Evolutionary conservation across 2,329 filamentous ascomycete genomes (phyloP).

Genomic region (Ophiostoma quercus): DNA sequence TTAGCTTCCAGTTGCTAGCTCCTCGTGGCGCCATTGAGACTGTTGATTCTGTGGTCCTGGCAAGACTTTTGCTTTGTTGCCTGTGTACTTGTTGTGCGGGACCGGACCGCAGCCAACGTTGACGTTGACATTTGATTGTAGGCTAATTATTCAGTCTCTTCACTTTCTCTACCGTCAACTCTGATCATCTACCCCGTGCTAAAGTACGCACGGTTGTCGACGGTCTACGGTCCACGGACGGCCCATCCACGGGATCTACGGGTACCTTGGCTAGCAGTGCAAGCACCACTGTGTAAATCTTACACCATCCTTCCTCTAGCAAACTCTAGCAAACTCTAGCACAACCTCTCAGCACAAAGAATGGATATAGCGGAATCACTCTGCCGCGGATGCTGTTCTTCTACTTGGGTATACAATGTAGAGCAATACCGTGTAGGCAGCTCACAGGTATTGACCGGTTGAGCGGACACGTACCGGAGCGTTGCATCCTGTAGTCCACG

Average conservation of each 20-base stretch:
- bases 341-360: background rate
- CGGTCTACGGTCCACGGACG: background rate
- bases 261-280: background rate
- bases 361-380: background rate
- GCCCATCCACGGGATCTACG: conserved; percentile 4
- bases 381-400: background rate
- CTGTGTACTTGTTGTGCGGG: background rate
- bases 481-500: background rate
- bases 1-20: background rate
- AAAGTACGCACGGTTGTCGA: background rate
- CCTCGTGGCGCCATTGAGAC: background rate
- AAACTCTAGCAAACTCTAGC: too few relatives aligned
- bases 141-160: background rate
- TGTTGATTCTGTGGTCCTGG: too few relatives aligned
- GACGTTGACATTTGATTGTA: background rate
- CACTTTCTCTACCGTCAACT: too few relatives aligned
- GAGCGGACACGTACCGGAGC: background rate
- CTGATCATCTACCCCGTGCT: background rate
- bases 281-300: background rate
- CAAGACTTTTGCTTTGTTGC: background rate
- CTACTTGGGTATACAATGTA: background rate
- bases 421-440: background rate
- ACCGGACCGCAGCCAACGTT: background rate
- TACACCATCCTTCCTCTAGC: background rate
- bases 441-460: background rate